Percentiles rank a stretch among this genome's conserved stretches.
phyloP scores from a whole-genome alignment of 2,329 filamentous ascomycete species.

The Colletotrichum tropicale region DNA sequence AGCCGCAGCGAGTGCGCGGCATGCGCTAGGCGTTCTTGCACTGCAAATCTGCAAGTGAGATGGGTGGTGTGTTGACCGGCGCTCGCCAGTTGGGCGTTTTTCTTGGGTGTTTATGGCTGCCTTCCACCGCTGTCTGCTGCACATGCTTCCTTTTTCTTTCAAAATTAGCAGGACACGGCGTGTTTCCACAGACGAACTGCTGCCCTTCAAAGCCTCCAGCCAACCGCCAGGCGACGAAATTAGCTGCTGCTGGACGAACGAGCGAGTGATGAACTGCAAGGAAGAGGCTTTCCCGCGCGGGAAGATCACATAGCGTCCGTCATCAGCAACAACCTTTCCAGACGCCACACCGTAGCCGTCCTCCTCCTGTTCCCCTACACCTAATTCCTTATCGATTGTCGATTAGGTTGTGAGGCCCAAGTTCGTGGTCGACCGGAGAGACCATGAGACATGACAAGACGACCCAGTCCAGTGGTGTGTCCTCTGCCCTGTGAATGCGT shows the following conservation, averaged over 20 bases:
- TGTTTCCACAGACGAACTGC: background rate
- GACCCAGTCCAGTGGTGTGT: background rate
- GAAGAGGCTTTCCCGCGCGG: background rate
- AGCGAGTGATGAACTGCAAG: background rate
- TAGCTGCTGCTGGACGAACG: background rate
- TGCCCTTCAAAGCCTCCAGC: background rate
- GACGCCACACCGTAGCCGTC: slow-evolving; percentile 12
- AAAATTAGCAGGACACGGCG: background rate
- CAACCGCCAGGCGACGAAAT: background rate
- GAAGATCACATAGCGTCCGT: background rate
- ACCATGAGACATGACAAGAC: background rate
- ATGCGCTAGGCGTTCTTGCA: slow-evolving; percentile 17
- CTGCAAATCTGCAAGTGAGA: background rate
- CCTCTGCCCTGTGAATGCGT: background rate
- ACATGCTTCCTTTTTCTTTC: background rate
- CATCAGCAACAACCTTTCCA: background rate
- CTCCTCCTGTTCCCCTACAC: background rate
- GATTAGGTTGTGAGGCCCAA: background rate
- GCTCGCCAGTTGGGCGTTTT: background rate
- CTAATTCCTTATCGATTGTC: background rate
- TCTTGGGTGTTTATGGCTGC: background rate
- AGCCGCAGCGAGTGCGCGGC: slow-evolving; percentile 16
- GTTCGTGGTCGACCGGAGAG: background rate
- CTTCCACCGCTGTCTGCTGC: background rate
- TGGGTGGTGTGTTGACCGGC: background rate